Percentiles rank a stretch among this genome's conserved stretches.
Evolutionary conservation across 306 rosid species (phyloP).

Genomic region (Fragaria iinumae): DNA sequence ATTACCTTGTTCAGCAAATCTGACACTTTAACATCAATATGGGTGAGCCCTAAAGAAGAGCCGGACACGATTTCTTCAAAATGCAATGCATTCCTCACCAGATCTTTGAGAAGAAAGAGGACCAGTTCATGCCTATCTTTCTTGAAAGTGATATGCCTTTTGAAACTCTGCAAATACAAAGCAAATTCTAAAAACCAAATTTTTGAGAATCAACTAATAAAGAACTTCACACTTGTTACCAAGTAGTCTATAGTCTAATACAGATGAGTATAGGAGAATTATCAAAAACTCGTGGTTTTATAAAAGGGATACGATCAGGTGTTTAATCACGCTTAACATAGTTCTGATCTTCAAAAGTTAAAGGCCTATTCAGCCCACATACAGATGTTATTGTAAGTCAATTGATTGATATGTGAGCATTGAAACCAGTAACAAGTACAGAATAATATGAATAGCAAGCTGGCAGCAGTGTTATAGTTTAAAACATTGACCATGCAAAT

Average conservation of each 20-base stretch:
- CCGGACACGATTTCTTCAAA: conserved; percentile 78
- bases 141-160: conserved; percentile 88
- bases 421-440: neutral
- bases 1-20: conserved; percentile 71
- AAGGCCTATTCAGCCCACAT: neutral
- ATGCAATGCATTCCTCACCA: conserved; percentile 76
- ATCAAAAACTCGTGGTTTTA: neutral
- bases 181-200: neutral
- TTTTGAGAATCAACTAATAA: neutral
- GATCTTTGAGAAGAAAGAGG: conserved; percentile 69
- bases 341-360: neutral
- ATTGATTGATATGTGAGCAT: neutral
- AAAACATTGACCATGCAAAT: neutral
- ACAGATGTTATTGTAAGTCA: neutral
- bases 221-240: neutral
- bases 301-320: neutral
- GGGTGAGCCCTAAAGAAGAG: conserved; percentile 53
- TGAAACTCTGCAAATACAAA: conserved; percentile 65
- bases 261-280: neutral
- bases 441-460: neutral
- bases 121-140: conserved; percentile 81
- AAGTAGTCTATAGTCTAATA: neutral
- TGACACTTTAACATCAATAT: conserved; percentile 68
- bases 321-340: neutral
- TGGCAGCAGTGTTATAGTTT: neutral